Conservation (phyloP, 768 basidiomycete genomes). For the Clavaria fumosa region DNA sequence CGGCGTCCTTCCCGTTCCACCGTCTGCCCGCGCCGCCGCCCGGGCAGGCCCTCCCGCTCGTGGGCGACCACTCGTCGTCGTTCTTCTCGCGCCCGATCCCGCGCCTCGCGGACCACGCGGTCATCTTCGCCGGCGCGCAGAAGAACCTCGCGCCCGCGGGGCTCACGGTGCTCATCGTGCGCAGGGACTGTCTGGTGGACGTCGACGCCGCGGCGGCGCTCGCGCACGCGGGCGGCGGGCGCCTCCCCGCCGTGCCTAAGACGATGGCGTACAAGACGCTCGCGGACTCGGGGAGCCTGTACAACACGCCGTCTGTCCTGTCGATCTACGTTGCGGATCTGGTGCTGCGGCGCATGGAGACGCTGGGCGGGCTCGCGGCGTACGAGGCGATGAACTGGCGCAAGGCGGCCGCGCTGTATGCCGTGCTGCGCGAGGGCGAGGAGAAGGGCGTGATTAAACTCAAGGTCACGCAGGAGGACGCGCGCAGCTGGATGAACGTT, state of each 20-base stretch:
- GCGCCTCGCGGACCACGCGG: constrained; percentile 72
- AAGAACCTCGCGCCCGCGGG: constrained; percentile 97
- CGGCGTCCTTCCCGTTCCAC: constrained; percentile 72
- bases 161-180: constrained; percentile 82
- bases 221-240: no score
- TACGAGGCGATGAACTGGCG: constrained; percentile 49
- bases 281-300: constrained; percentile 59
- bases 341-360: constrained; percentile 57
- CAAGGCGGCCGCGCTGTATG: constrained; percentile 72
- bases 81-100: constrained; percentile 95
- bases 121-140: constrained; percentile 94
- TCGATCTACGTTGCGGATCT: constrained; percentile 82
- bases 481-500: constrained; percentile 92
- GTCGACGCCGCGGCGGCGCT: constrained; percentile 63
- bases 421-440: constrained; percentile 53
- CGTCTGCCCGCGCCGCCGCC: constrained; percentile 43
- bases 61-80: constrained; percentile 90
- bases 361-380: constrained; percentile 48
- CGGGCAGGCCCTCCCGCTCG: constrained; percentile 57
- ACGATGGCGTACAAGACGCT: constrained; percentile 74
- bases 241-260: constrained; percentile 58
- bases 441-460: constrained; percentile 49
- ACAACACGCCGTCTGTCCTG: constrained; percentile 90
- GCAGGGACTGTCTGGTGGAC: constrained; percentile 88
- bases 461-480: constrained; percentile 59